Evolutionary conservation across 2,329 filamentous ascomycete species (phyloP), one percentile per base, ranked within the genome.

Genomic region (Calonectria pauciramosa): DNA sequence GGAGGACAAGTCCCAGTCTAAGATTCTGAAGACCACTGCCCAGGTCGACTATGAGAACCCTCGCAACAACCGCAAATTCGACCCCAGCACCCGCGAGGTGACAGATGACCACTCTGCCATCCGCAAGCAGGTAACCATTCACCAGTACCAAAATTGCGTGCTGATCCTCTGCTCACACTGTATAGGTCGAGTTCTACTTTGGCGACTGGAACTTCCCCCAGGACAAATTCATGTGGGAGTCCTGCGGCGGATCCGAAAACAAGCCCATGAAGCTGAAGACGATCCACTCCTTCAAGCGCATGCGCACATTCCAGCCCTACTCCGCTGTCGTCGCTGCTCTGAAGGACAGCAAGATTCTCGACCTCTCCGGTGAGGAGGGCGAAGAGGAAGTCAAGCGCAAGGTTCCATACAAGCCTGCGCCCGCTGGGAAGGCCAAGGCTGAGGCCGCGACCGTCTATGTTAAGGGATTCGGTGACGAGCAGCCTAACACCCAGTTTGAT

Each of bases 171-270:
- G 30, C 72, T 76, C 49, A 79, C 63, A 41, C 14, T 56, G 63
- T 67, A 36, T 79, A 97, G 94, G 95, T 98, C 80, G 96, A 98
- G 84, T 98, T 98, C 86, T 98, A 98, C 90, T 98, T 98, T 86
- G 94, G 94, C 82, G 94, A 97, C 85, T 94, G 93, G 82, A 98
- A 98, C 86, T 91, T 99, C 47, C 93, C 94, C 67, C 93, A 92
- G 82, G 97, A 99, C 86, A 94, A 95, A 84, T 98, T 95, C 88
- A 90, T 99, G 80, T 94, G 96, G 88, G 89, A 92, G 77, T 89
- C 93, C 82, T 94, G 95, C 70, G 94, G 93, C 49, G 96, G 96
- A 72, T 89, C 91, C 77, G 90, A 94, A 82, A 98, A 98, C 89
- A 94, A 94, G 85, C 91, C 96, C 54, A 93, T 99, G 47, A 88